Evolutionary conservation across 2,329 filamentous ascomycete genomes (phyloP).

Genomic region (Thelonectria blattea): DNA sequence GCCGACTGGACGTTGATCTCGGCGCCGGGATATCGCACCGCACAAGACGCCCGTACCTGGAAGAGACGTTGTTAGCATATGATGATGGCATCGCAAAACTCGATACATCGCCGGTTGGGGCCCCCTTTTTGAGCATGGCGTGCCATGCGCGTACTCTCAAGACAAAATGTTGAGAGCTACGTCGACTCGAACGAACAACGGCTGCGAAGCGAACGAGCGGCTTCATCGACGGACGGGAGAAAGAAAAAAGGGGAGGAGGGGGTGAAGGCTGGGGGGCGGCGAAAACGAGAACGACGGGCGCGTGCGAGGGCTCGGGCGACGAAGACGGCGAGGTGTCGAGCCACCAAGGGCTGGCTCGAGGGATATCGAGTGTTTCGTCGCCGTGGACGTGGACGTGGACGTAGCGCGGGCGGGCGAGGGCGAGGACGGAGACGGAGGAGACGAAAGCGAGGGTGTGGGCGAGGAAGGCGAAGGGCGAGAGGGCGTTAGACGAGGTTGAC

Average conservation of each 20-base stretch:
- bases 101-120: constrained; percentile 33
- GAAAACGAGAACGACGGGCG: constrained; percentile 23
- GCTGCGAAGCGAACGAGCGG: constrained; percentile 38
- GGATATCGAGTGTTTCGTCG: constrained; percentile 29
- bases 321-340: constrained; percentile 37
- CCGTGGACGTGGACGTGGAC: constrained; percentile 34
- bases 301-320: constrained; percentile 38
- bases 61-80: constrained; percentile 54
- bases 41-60: constrained; percentile 94
- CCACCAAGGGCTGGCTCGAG: constrained; percentile 37
- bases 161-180: constrained; percentile 31
- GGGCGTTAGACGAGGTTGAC: constrained; percentile 63
- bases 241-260: constrained; percentile 27
- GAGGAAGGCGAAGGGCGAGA: constrained; percentile 38
- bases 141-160: constrained; percentile 35
- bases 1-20: constrained; percentile 88
- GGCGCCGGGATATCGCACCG: constrained; percentile 98
- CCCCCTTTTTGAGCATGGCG: constrained; percentile 38
- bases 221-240: constrained; percentile 37
- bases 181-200: constrained; percentile 37
- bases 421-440: constrained; percentile 43
- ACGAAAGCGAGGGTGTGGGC: constrained; percentile 47
- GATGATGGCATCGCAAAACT: constrained; percentile 40
- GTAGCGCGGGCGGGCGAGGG: constrained; percentile 35
- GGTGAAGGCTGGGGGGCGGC: constrained; percentile 33